Evolutionary conservation across 495 filamentous ascomycete genomes (phyloP).

Genomic region (Penicillium fimorum): DNA sequence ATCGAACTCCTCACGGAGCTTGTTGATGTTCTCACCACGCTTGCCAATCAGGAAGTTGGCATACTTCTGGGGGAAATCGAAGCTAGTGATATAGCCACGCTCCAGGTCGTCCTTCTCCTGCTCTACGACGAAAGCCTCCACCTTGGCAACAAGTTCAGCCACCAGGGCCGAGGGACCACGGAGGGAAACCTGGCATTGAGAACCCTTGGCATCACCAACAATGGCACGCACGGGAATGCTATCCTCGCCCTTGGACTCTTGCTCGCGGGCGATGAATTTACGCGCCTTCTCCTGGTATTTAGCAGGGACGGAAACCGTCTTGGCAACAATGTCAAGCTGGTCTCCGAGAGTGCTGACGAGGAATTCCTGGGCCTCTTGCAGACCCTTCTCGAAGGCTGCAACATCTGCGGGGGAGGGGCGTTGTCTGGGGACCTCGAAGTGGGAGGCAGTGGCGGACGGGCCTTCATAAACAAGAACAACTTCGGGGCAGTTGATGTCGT

Average conservation of each 20-base stretch:
- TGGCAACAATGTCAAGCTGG: slow-evolving; percentile 66
- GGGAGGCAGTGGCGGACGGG: slow-evolving; percentile 47
- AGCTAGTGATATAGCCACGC: slow-evolving; percentile 76
- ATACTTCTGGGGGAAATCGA: slow-evolving; percentile 92
- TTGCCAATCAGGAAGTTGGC: slow-evolving; percentile 92
- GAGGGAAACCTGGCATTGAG: slow-evolving; percentile 59
- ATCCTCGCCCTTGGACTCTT: slow-evolving; percentile 61
- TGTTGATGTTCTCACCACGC: slow-evolving; percentile 88
- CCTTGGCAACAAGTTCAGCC: slow-evolving; percentile 64
- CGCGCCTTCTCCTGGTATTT: slow-evolving; percentile 82
- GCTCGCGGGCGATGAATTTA: slow-evolving; percentile 73
- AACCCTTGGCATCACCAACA: slow-evolving; percentile 41
- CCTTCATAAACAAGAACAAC: slow-evolving; percentile 86
- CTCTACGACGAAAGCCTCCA: slow-evolving; percentile 72
- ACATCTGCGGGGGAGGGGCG: slow-evolving; percentile 60
- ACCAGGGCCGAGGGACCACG: slow-evolving; percentile 74
- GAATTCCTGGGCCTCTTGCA: slow-evolving; percentile 70
- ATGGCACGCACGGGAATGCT: slow-evolving; percentile 72
- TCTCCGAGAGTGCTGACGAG: slow-evolving; percentile 67
- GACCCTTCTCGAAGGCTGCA: slow-evolving; percentile 61
- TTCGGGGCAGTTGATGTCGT: slow-evolving; percentile 59
- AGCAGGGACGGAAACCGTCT: slow-evolving; percentile 64
- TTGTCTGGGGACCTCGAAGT: slow-evolving; percentile 67
- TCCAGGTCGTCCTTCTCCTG: slow-evolving; percentile 87
- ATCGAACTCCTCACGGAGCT: slow-evolving; percentile 93